Percentiles rank a stretch among this genome's conserved stretches.
Conservation (phyloP, 2,329 filamentous ascomycete genomes). For the Claviceps arundinis region DNA sequence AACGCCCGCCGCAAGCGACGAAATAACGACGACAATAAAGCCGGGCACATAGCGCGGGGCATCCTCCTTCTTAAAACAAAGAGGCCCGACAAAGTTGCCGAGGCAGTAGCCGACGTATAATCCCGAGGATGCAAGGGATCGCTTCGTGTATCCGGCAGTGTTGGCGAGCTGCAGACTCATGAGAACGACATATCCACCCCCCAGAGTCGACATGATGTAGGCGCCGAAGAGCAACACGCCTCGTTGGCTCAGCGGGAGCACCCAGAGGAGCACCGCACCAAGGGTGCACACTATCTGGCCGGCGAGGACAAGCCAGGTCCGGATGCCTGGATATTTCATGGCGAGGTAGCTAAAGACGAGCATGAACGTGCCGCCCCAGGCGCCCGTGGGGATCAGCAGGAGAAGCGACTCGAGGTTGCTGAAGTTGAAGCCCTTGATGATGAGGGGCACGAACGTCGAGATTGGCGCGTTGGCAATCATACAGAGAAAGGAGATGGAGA, state of each 20-base stretch:
- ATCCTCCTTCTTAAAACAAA: conserved; percentile 22
- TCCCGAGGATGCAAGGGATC: not conserved
- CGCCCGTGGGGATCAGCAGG: conserved; percentile 36
- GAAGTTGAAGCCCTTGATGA: conserved; percentile 19
- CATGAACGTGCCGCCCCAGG: not conserved
- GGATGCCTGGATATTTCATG: not conserved
- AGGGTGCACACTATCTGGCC: not conserved
- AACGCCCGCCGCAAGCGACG: not conserved
- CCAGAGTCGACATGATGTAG: not conserved
- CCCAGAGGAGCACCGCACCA: not conserved
- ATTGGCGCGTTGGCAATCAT: conserved; percentile 34
- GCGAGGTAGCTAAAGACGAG: not conserved
- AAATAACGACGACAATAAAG: conserved; percentile 15
- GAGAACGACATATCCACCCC: not conserved
- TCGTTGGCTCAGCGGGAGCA: not conserved
- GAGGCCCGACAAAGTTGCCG: conserved; percentile 31
- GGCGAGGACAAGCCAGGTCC: not conserved
- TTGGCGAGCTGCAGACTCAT: conserved; percentile 15
- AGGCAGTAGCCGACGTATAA: conserved; percentile 22
- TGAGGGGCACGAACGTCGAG: conserved; percentile 11
- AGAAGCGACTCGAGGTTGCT: conserved; percentile 27
- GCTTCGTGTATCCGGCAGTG: conserved; percentile 4
- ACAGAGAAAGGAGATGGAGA: conserved; percentile 32
- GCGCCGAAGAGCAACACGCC: not conserved
- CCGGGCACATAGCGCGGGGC: conserved; percentile 33